These are phyloP conservation scores for Tolypocladium sp. DNA, from an alignment of 2,329 filamentous ascomycete genomes.

Conservation along the genomic window DNA sequence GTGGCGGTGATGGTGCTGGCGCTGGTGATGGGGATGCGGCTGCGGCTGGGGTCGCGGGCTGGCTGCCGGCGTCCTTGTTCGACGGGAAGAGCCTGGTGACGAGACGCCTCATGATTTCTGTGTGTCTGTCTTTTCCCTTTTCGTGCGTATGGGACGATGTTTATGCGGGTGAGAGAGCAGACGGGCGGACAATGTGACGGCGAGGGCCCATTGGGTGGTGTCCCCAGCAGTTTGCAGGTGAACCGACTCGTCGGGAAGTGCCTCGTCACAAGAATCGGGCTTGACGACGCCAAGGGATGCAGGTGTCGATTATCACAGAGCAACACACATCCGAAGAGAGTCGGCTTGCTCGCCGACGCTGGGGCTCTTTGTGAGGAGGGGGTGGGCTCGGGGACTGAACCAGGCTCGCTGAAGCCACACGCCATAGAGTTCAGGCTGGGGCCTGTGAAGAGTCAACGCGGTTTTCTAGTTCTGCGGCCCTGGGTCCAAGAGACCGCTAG, in stretches of 20 bases:
- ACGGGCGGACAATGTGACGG: neutral
- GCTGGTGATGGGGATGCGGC: neutral
- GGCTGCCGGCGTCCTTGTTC: neutral
- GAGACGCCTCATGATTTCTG: neutral
- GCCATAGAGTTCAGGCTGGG: neutral
- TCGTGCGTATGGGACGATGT: neutral
- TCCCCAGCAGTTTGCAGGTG: neutral
- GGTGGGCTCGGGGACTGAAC: neutral
- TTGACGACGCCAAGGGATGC: neutral
- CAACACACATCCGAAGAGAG: neutral
- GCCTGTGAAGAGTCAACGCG: neutral
- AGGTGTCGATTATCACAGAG: neutral
- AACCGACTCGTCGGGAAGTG: neutral
- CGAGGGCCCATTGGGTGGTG: neutral
- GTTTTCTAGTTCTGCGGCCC: neutral
- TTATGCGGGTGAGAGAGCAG: neutral
- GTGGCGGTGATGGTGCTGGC: neutral
- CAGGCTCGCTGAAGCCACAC: neutral
- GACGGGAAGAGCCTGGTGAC: neutral
- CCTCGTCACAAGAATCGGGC: neutral
- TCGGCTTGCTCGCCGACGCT: neutral
- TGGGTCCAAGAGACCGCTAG: neutral
- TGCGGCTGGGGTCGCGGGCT: neutral
- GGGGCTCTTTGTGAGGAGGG: neutral
- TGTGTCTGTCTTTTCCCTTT: neutral